A percentile compares a stretch with the other conserved stretches of the same genome.
phyloP scores from a whole-genome alignment of 1,284 basidiomycete species.

The Butyriboletus regius region DNA sequence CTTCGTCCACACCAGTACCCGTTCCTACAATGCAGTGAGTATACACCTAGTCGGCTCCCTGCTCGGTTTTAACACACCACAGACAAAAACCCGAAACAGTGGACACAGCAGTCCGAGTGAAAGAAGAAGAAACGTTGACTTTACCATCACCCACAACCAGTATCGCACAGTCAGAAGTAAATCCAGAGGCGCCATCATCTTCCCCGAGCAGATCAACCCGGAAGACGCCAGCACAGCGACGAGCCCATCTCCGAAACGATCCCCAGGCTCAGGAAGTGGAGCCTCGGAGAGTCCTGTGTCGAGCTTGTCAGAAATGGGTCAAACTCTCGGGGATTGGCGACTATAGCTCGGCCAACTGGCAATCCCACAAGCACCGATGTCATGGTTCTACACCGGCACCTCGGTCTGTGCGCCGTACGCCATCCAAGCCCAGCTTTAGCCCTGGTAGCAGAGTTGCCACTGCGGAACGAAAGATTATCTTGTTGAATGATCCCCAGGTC shows the following conservation, averaged over 20 bases:
- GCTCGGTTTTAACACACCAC: constrained; percentile 7
- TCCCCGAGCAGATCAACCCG: constrained; percentile 11
- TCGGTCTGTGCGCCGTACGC: constrained; percentile 7
- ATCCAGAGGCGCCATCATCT: background rate
- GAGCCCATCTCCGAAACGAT: constrained; percentile 48
- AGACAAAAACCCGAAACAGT: constrained; percentile 6
- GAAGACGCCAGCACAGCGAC: constrained; percentile 42
- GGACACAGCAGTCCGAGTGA: constrained; percentile 6
- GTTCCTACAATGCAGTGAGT: constrained; percentile 15
- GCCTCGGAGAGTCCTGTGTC: constrained; percentile 49
- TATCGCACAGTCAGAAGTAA: background rate
- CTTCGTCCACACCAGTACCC: background rate
- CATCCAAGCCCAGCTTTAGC: constrained; percentile 30
- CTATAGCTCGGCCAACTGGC: constrained; percentile 50
- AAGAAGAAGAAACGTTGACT: constrained; percentile 10
- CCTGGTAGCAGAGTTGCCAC: constrained; percentile 52
- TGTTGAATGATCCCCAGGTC: constrained; percentile 56
- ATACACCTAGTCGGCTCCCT: background rate
- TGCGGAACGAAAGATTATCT: constrained; percentile 49
- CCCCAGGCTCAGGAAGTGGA: constrained; percentile 43
- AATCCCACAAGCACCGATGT: constrained; percentile 43
- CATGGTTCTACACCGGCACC: constrained; percentile 36
- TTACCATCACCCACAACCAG: constrained; percentile 8
- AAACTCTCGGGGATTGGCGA: constrained; percentile 36
- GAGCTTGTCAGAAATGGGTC: constrained; percentile 56